A percentile compares a stretch with the other conserved stretches of the same genome.
Evolutionary conservation across 2,329 filamentous ascomycete genomes (phyloP).

Genomic region (Dissoconium aciculare): DNA sequence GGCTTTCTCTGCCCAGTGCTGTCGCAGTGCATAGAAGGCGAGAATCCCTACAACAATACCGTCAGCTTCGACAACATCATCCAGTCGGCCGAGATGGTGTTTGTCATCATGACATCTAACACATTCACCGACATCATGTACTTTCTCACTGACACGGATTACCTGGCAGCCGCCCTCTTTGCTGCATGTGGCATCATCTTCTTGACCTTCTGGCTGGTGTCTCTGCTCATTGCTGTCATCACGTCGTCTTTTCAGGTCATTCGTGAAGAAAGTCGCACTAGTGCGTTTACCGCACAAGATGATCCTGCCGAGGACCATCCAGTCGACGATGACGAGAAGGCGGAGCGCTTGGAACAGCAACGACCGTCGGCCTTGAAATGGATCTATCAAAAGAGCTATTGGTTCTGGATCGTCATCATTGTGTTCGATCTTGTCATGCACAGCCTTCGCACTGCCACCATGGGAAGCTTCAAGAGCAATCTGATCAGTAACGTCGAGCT

Average conservation of each 20-base stretch:
- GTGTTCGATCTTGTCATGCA: slow-evolving; percentile 66
- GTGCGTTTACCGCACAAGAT: slow-evolving; percentile 73
- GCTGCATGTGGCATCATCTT: slow-evolving; percentile 64
- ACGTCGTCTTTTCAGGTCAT: slow-evolving; percentile 98
- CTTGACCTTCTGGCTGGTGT: slow-evolving; percentile 91
- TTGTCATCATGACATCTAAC: slow-evolving; percentile 96
- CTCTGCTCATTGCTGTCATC: slow-evolving; percentile 88
- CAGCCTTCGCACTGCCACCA: slow-evolving; percentile 58
- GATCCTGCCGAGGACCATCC: slow-evolving; percentile 20
- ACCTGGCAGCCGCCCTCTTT: slow-evolving; percentile 68
- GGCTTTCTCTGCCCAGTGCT: slow-evolving; percentile 76
- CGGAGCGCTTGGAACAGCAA: slow-evolving; percentile 1
- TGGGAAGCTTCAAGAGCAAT: slow-evolving; percentile 44
- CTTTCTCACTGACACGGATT: slow-evolving; percentile 81
- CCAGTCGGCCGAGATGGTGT: slow-evolving; percentile 83
- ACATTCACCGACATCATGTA: slow-evolving; percentile 95
- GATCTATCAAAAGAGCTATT: slow-evolving; percentile 57
- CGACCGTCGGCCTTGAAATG: slow-evolving; percentile 44
- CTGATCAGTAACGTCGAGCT: slow-evolving; percentile 63
- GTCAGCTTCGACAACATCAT: slow-evolving; percentile 91
- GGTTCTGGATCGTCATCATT: slow-evolving; percentile 71
- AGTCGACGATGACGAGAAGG: slow-evolving; percentile 12
- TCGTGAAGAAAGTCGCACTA: slow-evolving; percentile 84
- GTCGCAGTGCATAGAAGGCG: slow-evolving; percentile 66
- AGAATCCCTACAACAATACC: slow-evolving; percentile 69